Percentiles rank a stretch among this genome's conserved stretches.
These are phyloP conservation scores for Pichia paraexigua DNA, from an alignment of 805 yeast species.

Conservation along the genomic window DNA sequence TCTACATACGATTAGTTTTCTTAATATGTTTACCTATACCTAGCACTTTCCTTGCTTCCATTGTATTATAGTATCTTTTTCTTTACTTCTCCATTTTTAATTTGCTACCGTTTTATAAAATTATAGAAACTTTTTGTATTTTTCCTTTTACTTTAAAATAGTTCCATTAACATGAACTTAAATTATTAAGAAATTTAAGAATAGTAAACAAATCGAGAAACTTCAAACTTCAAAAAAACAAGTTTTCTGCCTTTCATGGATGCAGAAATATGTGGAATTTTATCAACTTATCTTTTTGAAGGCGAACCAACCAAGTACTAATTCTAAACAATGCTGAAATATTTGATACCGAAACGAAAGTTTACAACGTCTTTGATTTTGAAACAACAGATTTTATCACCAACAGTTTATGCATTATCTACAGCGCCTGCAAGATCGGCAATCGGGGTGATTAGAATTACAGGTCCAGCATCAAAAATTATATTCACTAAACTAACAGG, in stretches of 20 bases:
- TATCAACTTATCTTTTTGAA: not conserved
- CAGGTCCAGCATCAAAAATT: slow-evolving; percentile 56
- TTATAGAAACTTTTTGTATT: not conserved
- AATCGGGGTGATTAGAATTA: slow-evolving; percentile 73
- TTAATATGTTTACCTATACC: not conserved
- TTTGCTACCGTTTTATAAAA: not conserved
- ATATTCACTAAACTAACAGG: slow-evolving; percentile 43
- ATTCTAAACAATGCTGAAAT: not conserved
- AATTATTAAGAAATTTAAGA: too few relatives aligned
- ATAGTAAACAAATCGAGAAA: not conserved
- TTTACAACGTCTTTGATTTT: not conserved
- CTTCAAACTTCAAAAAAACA: too few relatives aligned
- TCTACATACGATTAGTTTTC: not conserved
- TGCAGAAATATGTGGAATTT: too few relatives aligned
- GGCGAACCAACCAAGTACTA: not conserved
- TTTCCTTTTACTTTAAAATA: not conserved
- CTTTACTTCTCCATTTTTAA: not conserved
- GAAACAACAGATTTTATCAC: slow-evolving; percentile 17
- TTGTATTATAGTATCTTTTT: slow-evolving; percentile 1
- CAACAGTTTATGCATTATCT: slow-evolving; percentile 87
- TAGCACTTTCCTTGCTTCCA: not conserved
- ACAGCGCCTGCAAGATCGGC: slow-evolving; percentile 80
- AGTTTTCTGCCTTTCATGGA: too few relatives aligned
- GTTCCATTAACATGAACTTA: not conserved
- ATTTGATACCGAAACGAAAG: not conserved